Base-by-base conservation (phyloP, 306 rosid species). In the Cicer yamashitae region DNA sequence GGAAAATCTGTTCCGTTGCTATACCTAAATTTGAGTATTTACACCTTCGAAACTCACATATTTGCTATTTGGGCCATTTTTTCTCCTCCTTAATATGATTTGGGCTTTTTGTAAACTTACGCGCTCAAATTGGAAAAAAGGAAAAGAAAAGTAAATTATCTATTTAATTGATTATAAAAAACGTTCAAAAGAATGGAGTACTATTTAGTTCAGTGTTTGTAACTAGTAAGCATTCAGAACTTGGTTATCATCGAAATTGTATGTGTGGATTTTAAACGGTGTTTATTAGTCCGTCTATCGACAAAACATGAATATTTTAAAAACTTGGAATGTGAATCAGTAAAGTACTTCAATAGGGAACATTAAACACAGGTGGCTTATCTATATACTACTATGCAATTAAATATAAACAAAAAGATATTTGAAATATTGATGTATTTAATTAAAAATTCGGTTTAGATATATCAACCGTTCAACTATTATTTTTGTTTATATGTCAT, bases 401-500 rank as follows among this genome's bases (percentile, higher is more conserved):
- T 25, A 25, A 25, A 25, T 25, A 25, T 25, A 25, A 25, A 25
- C 3, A 25, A 2, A 25, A 2, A 25, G 0, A 25, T 20, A 17
- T 0, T 25, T 25, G 0, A 25, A 25, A 25, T 0, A 25, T 25
- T 25, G 30, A 25, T 2, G 2, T 17, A 17, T 17, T 22, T 22
- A 22, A 0, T 25, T 25, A 25, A 25, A 25, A 25, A 25, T 25
- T 25, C 0, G 3, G 0, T 3, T 30, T 3, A 30, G 5, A 25
- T 25, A 25, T 0, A 2, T 30, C 5, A 0, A 3, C 0, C 3
- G 0, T 20, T 20, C 22, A 20, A 0, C 0, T 25, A 3, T 25
- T 25, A 3, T 25, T 25, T 25, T 25, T 3, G 30, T 25, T 25
- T 25, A 25, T 25, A 3, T 25, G 0, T 10, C n/a, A 57, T 57